Evolutionary conservation across 164 flowering plant species (phyloP), one percentile per base, ranked within the genome.

Genomic region (Platanus orientalis): DNA sequence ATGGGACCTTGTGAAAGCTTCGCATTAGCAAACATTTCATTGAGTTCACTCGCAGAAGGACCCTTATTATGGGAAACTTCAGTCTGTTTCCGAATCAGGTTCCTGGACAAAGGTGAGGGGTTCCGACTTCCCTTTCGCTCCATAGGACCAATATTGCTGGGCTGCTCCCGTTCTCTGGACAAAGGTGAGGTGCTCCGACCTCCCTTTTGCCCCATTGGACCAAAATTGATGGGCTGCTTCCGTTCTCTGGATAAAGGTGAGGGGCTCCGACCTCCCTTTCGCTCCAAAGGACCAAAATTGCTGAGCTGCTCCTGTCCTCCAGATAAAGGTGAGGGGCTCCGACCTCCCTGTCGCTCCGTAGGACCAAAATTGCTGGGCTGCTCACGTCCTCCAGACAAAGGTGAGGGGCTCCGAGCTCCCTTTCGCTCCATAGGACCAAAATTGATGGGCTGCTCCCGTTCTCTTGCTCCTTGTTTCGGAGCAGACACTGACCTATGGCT

Each of bases 21-120:
- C 51, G 60, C 73, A 44, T 78, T 67, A 5, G 90, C 87, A 45
- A 81, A 61, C 67, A 84, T 75, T 74, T 83, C 93, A 61, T 87
- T 84, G 51, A 87, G 67, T 66, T 87, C 89, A 16, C 81, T 81
- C 1, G 74, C 78, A 0, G 83, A 61, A 23, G 82, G 80, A 24
- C 54, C 53, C 44, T 64, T 62, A 26, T 36, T 29, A 17, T 65
- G 56, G 20, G 69, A 53, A 58, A 51, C 54, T 48, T 71, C 83
- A 30, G 44, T 76, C 36, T 79, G 80, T 50, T 70, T 73, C 60
- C 60, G 64, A 21, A 66, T 54, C 39, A 6, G 57, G 64, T 29
- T 71, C 42, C 75, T 76, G 19, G 69, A 26, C 55, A 78, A 61
- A 21, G 77, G 76, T 14, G 71, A 75, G 11, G 30, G 69, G 53